Evolutionary conservation across 768 basidiomycete species (phyloP), one percentile per base, ranked within the genome.

Genomic region (Dentipellis fragilis): DNA sequence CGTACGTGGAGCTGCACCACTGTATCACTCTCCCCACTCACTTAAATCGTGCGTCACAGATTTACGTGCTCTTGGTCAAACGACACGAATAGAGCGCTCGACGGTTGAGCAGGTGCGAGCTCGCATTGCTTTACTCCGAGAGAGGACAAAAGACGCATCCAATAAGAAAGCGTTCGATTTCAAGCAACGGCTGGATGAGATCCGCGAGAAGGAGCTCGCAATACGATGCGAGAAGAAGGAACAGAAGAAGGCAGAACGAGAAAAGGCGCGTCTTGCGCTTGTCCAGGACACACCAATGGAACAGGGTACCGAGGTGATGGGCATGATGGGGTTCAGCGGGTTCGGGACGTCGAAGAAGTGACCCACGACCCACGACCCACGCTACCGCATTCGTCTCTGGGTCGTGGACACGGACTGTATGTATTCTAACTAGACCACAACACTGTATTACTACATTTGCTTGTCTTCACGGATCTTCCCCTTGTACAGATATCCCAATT

Each of bases 151-250:
- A 58, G 84, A 88, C 42, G 84, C 85, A 8, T 83, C 92, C 0
- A 75, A 79, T 23, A 86, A 90, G 0, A 96, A 96, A 66, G 81
- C 85, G n/a, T 99, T 82, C 65, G 95, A 99, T 71, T 99, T 99
- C 71, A 87, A 93, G 64, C 74, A 87, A 65, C 88, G 96, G 23
- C 71, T 98, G 11, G 81, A 83, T 35, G 89, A 93, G 62, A 82
- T 97, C 51, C 83, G 81, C 61, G 81, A 79, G 29, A 84, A 81
- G 61, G 91, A 94, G 68, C 72, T 75, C 10, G 74, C 79, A 0
- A 69, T 79, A 22, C 81, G 89, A 11, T 80, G 81, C 35, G 78
- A 85, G 68, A 86, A 85, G 71, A 93, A 89, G 63, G 79, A 84
- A 9, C 80, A 84, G 59, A 89, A 86, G 69, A 88, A 87, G 65